Conservation (phyloP, 2,329 filamentous ascomycete species). For the Colletotrichum sublineola region DNA sequence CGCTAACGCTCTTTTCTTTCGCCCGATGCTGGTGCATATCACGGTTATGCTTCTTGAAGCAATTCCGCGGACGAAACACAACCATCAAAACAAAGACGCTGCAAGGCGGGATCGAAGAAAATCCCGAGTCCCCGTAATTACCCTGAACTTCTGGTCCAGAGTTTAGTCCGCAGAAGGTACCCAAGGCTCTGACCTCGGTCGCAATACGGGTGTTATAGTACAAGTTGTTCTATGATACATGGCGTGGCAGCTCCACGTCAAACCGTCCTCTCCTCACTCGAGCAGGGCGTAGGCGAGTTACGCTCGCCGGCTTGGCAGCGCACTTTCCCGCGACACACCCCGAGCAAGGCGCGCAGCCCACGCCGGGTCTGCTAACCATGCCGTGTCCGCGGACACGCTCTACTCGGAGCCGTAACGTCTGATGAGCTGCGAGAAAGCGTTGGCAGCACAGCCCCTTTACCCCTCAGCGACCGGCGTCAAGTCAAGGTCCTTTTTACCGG, state of each 20-base stretch:
- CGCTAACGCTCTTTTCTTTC: background rate
- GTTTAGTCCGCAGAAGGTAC: background rate
- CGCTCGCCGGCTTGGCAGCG: background rate
- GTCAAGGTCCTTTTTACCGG: constrained; percentile 53
- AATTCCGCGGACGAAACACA: constrained; percentile 26
- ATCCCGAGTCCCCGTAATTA: constrained; percentile 24
- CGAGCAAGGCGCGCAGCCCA: constrained; percentile 16
- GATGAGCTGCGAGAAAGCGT: constrained; percentile 11
- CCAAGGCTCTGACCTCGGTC: background rate
- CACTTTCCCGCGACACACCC: constrained; percentile 15
- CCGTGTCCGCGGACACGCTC: constrained; percentile 12
- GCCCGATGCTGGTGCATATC: constrained; percentile 21
- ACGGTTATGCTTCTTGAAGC: constrained; percentile 23
- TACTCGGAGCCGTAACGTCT: constrained; percentile 33
- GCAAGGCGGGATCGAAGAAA: constrained; percentile 25
- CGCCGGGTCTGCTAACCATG: constrained; percentile 13
- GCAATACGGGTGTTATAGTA: constrained; percentile 19
- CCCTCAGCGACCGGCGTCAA: constrained; percentile 32
- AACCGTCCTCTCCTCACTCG: background rate
- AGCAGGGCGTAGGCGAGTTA: constrained; percentile 6
- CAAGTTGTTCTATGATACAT: constrained; percentile 41
- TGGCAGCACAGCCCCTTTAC: constrained; percentile 41
- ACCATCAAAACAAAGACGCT: constrained; percentile 15
- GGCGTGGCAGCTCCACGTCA: constrained; percentile 18
- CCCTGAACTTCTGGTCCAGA: background rate